Conservation (phyloP, 2,329 filamentous ascomycete genomes). For the Cytospora leucostoma region DNA sequence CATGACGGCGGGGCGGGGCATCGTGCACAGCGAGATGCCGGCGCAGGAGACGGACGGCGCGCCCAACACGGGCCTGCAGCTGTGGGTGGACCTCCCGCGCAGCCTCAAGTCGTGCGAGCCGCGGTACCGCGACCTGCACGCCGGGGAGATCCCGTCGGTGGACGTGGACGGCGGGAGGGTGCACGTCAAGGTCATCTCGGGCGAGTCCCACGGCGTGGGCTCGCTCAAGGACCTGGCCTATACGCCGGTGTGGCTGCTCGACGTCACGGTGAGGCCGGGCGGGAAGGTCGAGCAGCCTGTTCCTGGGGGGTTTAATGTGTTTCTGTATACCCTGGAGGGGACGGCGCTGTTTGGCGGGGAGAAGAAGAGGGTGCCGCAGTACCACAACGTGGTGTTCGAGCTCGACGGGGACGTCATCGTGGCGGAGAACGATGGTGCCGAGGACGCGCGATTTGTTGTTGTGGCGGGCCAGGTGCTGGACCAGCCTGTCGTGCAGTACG, state of each 20-base stretch:
- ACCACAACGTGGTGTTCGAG: constrained; percentile 88
- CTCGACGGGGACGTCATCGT: constrained; percentile 74
- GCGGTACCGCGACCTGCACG: constrained; percentile 82
- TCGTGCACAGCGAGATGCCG: constrained; percentile 97
- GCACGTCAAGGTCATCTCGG: constrained; percentile 85
- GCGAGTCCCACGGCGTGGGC: constrained; percentile 80
- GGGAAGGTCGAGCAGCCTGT: constrained; percentile 74
- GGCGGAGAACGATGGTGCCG: constrained; percentile 67
- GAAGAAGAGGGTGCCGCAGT: constrained; percentile 61
- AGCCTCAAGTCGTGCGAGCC: constrained; percentile 86
- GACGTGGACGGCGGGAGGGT: constrained; percentile 72
- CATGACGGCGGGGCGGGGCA: constrained; percentile 92
- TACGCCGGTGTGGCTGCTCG: constrained; percentile 95
- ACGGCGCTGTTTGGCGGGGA: constrained; percentile 63
- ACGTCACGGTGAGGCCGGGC: constrained; percentile 78
- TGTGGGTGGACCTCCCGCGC: constrained; percentile 91
- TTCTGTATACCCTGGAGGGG: constrained; percentile 82
- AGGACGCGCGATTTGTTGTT: constrained; percentile 63
- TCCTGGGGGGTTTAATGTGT: constrained; percentile 84
- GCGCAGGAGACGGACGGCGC: constrained; percentile 73
- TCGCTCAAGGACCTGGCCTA: constrained; percentile 89
- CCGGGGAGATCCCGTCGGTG: constrained; percentile 76
- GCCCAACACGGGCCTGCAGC: constrained; percentile 83
- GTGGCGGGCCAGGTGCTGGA: constrained; percentile 79
- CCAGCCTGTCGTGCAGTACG: constrained; percentile 80